These are phyloP conservation scores for Gigaspora rosea DNA, from an alignment of 192 early-diverging fungal species.

Conservation along the genomic window DNA sequence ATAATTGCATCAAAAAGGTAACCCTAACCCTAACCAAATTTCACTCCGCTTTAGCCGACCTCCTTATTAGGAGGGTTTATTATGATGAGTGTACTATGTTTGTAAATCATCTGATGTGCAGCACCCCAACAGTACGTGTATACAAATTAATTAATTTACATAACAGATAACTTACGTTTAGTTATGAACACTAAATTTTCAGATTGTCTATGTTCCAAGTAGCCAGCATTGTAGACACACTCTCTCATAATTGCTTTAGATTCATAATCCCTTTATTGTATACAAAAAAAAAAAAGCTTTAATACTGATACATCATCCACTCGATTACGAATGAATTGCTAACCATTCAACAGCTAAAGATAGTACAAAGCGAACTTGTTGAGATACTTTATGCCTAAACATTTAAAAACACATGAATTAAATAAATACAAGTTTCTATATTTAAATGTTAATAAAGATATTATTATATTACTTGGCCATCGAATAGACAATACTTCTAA, in stretches of 20 bases:
- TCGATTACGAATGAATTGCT: neutral
- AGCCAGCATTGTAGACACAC: conserved; percentile 51
- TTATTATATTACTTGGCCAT: conserved; percentile 13
- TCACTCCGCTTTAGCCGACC: too few relatives aligned
- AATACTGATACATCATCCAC: too few relatives aligned
- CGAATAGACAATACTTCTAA: conserved; percentile 3
- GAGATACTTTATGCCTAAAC: conserved; percentile 10
- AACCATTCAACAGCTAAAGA: conserved; percentile 27
- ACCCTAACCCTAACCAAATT: too few relatives aligned
- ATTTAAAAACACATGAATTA: neutral
- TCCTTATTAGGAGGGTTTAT: too few relatives aligned
- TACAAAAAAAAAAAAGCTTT: too few relatives aligned
- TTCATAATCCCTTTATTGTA: neutral
- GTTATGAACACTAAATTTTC: conserved; percentile 24
- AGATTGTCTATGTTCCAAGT: conserved; percentile 40
- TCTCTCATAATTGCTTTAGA: conserved; percentile 58
- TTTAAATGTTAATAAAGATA: neutral
- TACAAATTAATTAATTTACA: neutral
- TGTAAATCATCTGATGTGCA: too few relatives aligned
- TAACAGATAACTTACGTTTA: conserved; percentile 10
- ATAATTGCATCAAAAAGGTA: too few relatives aligned
- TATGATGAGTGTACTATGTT: too few relatives aligned
- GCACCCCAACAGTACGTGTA: too few relatives aligned
- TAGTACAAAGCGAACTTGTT: conserved; percentile 19
- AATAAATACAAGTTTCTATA: neutral